Conservation (phyloP, 129 eudicot genomes). For the Helianthus tuberosus region DNA sequence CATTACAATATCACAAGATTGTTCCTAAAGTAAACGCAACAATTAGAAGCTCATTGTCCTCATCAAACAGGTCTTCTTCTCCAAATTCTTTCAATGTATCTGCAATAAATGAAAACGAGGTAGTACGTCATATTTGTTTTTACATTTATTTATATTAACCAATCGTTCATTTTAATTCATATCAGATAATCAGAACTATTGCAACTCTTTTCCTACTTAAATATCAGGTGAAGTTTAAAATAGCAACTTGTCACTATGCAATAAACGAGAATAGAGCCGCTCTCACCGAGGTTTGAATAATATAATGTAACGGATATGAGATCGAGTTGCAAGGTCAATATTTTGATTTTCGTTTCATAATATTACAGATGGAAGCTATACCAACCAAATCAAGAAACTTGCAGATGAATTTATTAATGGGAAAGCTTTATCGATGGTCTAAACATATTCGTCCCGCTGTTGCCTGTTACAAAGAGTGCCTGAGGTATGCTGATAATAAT, state of each 20-base stretch:
- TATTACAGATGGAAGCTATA: constrained; percentile 82
- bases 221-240: constrained; percentile 84
- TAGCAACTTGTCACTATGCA: constrained; percentile 78
- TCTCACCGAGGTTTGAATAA: constrained; percentile 64
- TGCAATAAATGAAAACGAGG: constrained; percentile 89
- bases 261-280: constrained; percentile 85
- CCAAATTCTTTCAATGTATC: constrained; percentile 67
- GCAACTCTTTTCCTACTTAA: constrained; percentile 8
- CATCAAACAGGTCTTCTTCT: constrained; percentile 81
- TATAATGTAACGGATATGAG: constrained; percentile 6
- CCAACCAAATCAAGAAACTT: constrained; percentile 80
- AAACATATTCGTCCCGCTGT: constrained; percentile 81
- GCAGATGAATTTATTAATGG: constrained; percentile 87
- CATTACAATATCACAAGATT: constrained; percentile 75
- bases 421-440: constrained; percentile 79
- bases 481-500: constrained; percentile 52
- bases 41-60: constrained; percentile 66
- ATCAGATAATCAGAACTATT: background rate
- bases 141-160: constrained; percentile 4
- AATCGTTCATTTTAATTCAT: background rate
- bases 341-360: constrained; percentile 13
- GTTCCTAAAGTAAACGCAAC: constrained; percentile 65
- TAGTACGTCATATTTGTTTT: constrained; percentile 28
- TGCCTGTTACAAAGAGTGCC: constrained; percentile 85
- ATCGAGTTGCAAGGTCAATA: constrained; percentile 4